Evolutionary conservation across 2,329 filamentous ascomycete genomes (phyloP).

Genomic region (Botrytis fragariae): DNA sequence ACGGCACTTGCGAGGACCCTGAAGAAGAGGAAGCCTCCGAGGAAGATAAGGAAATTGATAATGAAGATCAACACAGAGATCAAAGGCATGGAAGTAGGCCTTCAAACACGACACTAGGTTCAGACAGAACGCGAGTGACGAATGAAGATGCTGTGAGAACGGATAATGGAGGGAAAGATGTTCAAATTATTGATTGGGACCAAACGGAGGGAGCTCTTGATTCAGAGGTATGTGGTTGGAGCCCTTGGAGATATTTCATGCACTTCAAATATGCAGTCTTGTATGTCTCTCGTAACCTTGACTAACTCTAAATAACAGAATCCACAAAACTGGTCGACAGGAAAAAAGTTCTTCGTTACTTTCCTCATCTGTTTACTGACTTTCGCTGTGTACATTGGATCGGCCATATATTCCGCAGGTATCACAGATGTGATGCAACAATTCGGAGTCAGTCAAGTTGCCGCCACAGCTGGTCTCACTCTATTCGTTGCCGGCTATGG

Average conservation of each 20-base stretch:
- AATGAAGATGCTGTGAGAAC: slow-evolving; percentile 40
- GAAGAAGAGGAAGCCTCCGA: neutral
- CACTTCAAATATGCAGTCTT: neutral
- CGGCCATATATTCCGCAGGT: slow-evolving; percentile 48
- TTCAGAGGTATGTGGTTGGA: slow-evolving; percentile 39
- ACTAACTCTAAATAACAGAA: slow-evolving; percentile 43
- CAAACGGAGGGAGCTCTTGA: slow-evolving; percentile 52
- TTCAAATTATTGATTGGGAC: slow-evolving; percentile 42
- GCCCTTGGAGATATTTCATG: neutral
- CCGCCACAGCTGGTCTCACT: slow-evolving; percentile 55
- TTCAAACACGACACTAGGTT: neutral
- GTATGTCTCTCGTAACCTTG: neutral
- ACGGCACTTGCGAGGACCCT: neutral
- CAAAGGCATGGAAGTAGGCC: neutral
- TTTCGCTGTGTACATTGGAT: slow-evolving; percentile 54
- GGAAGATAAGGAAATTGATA: neutral
- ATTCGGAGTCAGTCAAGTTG: slow-evolving; percentile 52
- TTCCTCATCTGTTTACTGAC: slow-evolving; percentile 54
- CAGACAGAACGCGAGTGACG: neutral
- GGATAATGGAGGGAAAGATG: slow-evolving; percentile 40
- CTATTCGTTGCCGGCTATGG: slow-evolving; percentile 63
- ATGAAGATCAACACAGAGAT: neutral
- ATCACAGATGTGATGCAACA: slow-evolving; percentile 47
- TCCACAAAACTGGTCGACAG: slow-evolving; percentile 52
- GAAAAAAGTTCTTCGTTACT: slow-evolving; percentile 46